phyloP scores from a whole-genome alignment of 495 filamentous ascomycete species.

The Bombardia bombarda region DNA sequence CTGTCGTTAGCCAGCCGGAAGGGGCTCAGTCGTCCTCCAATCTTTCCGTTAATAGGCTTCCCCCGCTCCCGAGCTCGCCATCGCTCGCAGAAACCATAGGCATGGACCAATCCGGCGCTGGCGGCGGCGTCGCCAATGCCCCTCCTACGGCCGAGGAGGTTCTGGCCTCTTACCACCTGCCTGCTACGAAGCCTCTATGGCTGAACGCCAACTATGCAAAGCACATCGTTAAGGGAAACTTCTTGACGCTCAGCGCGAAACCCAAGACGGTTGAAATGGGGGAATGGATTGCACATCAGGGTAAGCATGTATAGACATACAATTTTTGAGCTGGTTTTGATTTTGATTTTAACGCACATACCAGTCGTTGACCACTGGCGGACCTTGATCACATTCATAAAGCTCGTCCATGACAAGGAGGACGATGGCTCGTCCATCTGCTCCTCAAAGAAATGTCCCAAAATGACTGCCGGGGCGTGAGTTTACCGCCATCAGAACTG shows the following conservation, averaged over 20 bases:
- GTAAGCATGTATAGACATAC: too few species aligned
- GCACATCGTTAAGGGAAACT: slow-evolving; percentile 90
- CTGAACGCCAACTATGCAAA: slow-evolving; percentile 66
- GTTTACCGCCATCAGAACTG: slow-evolving; percentile 23
- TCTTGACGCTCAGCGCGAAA: slow-evolving; percentile 85
- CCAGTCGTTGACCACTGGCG: slow-evolving; percentile 87
- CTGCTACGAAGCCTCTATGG: slow-evolving; percentile 29
- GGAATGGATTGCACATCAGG: slow-evolving; percentile 93
- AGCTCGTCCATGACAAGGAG: slow-evolving; percentile 74
- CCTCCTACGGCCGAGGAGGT: slow-evolving; percentile 37
- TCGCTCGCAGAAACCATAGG: slow-evolving; percentile 27
- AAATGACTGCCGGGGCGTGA: slow-evolving; percentile 86
- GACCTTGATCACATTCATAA: slow-evolving; percentile 70
- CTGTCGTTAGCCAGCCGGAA: background rate
- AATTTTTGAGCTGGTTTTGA: too few species aligned
- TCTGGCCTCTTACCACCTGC: slow-evolving; percentile 45
- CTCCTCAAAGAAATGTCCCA: slow-evolving; percentile 73
- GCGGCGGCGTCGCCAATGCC: too few species aligned
- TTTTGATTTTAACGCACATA: too few species aligned
- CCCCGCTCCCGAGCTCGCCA: slow-evolving; percentile 22
- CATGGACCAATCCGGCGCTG: slow-evolving; percentile 27
- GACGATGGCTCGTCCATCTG: slow-evolving; percentile 67
- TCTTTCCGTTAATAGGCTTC: slow-evolving; percentile 20
- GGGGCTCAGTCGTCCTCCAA: slow-evolving; percentile 4
- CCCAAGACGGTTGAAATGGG: slow-evolving; percentile 88